A percentile compares a stretch with the other conserved stretches of the same genome.
Evolutionary conservation across 176 grass and related monocot species (phyloP).

Genomic region (Hordeum vulgare): DNA sequence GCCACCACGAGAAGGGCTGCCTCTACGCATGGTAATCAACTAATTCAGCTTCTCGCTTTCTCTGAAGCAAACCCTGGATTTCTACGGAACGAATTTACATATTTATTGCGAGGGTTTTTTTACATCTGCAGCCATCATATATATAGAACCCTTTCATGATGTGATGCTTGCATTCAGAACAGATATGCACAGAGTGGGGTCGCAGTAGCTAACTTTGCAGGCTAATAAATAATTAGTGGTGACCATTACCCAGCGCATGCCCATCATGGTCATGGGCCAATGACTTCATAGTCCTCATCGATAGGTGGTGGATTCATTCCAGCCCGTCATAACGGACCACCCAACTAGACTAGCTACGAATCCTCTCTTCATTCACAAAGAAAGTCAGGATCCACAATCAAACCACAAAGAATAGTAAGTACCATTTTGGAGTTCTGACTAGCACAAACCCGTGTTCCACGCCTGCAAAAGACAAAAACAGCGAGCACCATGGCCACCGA

Average conservation of each 20-base stretch:
- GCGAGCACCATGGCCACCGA: no score
- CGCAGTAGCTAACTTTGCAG: no score
- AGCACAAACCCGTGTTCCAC: no score
- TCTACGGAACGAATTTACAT: no score
- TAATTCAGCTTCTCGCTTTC: neutral
- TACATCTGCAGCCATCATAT: neutral
- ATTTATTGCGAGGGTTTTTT: no score
- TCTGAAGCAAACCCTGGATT: neutral
- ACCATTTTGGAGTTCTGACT: neutral
- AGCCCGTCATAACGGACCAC: neutral
- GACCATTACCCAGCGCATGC: neutral
- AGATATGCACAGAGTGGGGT: neutral
- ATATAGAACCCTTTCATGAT: no score
- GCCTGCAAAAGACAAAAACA: no score
- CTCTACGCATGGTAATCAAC: constrained; percentile 51
- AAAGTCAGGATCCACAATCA: neutral
- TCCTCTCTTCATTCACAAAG: neutral
- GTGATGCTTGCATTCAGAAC: neutral
- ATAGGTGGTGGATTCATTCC: neutral
- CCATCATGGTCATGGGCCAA: neutral
- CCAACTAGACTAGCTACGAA: neutral
- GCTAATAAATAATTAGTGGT: neutral
- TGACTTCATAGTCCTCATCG: neutral
- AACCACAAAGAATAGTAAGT: no score
- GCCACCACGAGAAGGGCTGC: constrained; percentile 68